Evolutionary conservation across 1,284 basidiomycete genomes (phyloP).

Genomic region (Ustanciosporium gigantosporum): DNA sequence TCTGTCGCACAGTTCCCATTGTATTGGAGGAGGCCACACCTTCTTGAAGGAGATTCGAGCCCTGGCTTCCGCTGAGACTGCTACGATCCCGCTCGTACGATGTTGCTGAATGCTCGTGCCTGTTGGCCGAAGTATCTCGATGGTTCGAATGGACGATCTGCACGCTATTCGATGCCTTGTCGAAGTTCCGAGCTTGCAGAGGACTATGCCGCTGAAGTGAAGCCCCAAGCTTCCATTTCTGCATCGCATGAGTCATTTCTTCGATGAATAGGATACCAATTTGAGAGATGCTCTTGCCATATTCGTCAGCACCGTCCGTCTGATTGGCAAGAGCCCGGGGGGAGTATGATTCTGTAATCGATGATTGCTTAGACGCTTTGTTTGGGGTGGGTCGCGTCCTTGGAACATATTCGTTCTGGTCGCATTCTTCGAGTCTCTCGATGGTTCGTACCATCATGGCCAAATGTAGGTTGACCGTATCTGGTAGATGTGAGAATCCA

Average conservation of each 20-base stretch:
- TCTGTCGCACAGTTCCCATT: background rate
- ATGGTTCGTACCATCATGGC: constrained; percentile 28
- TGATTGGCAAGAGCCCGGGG: background rate
- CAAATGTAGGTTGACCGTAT: constrained; percentile 25
- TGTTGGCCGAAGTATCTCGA: background rate
- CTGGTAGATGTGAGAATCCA: constrained; percentile 22
- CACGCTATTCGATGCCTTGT: background rate
- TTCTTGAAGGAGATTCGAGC: too few species aligned
- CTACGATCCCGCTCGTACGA: background rate
- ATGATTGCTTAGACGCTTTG: too few species aligned
- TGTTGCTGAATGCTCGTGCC: too few species aligned
- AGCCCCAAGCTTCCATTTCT: constrained; percentile 31
- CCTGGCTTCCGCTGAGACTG: too few species aligned
- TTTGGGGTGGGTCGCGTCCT: background rate
- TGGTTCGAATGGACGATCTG: background rate
- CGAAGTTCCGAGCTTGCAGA: background rate
- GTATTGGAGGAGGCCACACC: background rate
- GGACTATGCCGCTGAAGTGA: constrained; percentile 15
- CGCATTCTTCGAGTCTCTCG: constrained; percentile 24
- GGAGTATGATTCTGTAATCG: too few species aligned
- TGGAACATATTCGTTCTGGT: constrained; percentile 30
- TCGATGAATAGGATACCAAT: constrained; percentile 34
- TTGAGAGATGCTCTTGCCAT: constrained; percentile 29
- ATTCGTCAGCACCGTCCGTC: constrained; percentile 2
- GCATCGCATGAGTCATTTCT: constrained; percentile 37